Evolutionary conservation across 768 basidiomycete species (phyloP).

Genomic region (Sporobolomyces roseus): DNA sequence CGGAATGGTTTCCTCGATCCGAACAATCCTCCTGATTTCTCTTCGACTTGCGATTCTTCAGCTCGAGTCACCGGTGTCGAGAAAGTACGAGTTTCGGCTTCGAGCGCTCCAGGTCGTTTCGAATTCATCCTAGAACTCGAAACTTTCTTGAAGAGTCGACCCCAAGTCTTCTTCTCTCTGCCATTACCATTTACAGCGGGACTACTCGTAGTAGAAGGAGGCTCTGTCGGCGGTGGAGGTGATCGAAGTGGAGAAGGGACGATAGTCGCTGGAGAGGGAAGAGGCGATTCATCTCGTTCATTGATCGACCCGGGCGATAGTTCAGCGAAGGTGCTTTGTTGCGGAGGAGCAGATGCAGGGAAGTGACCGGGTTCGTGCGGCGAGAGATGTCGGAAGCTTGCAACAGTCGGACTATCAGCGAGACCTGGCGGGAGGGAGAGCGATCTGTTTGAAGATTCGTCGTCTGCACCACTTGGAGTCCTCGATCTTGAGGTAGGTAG

Average conservation of each 20-base stretch:
- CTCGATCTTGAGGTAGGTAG: constrained; percentile 51
- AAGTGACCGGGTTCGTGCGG: background rate
- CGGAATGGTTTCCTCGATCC: constrained; percentile 19
- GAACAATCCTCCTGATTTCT: constrained; percentile 12
- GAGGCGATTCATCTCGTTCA: constrained; percentile 8
- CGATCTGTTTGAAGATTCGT: constrained; percentile 3
- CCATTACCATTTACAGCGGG: background rate
- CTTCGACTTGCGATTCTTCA: constrained; percentile 20
- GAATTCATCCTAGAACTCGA: constrained; percentile 16
- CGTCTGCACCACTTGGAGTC: constrained; percentile 4
- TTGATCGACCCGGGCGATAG: background rate
- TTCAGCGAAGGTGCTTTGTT: background rate
- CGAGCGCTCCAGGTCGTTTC: constrained; percentile 25
- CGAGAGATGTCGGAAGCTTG: background rate
- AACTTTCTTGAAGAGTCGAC: constrained; percentile 38
- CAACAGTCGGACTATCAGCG: constrained; percentile 17
- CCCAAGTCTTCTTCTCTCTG: constrained; percentile 22
- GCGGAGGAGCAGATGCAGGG: background rate
- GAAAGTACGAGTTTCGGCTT: constrained; percentile 13
- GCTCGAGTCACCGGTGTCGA: constrained; percentile 32
- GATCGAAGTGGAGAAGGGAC: background rate
- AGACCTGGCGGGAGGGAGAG: constrained; percentile 36
- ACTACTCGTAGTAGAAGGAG: no score
- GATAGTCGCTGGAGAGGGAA: constrained; percentile 1
- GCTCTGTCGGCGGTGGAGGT: no score